Conservation (phyloP, 768 basidiomycete species). For the Amanita pallidorosea region DNA sequence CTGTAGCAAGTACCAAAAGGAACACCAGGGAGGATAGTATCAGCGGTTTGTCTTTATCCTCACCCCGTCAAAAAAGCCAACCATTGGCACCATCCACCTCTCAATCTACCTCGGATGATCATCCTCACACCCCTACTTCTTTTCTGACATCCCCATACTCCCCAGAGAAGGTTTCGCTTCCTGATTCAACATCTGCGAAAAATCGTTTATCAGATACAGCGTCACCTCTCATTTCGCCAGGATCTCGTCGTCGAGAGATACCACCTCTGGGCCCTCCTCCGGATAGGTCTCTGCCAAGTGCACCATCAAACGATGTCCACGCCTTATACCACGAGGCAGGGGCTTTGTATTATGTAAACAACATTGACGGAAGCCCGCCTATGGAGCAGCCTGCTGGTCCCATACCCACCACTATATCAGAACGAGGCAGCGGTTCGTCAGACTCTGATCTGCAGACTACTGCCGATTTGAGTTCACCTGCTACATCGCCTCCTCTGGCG, state of each 20-base stretch:
- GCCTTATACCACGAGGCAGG: conserved; percentile 43
- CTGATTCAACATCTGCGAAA: not conserved
- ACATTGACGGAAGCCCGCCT: conserved; percentile 25
- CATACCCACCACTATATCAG: conserved; percentile 34
- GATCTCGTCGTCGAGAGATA: conserved; percentile 6
- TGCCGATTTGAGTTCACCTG: not conserved
- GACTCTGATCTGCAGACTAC: not conserved
- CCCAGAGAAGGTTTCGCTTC: not conserved
- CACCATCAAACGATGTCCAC: conserved; percentile 17
- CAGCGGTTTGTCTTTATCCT: not conserved
- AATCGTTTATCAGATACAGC: conserved; percentile 16
- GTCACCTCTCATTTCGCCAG: conserved; percentile 21
- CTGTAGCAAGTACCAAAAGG: not conserved
- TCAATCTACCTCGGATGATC: conserved; percentile 9
- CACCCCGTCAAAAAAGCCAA: conserved; percentile 1
- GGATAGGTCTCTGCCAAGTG: conserved; percentile 6
- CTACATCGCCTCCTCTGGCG: not conserved
- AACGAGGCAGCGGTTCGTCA: conserved; percentile 26
- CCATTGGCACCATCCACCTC: conserved; percentile 2
- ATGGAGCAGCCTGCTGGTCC: conserved; percentile 16
- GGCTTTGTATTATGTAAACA: conserved; percentile 62
- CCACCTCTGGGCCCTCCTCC: conserved; percentile 11
- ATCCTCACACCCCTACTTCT: conserved; percentile 8
- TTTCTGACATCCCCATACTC: conserved; percentile 26
- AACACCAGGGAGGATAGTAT: not conserved